Conservation (phyloP, 441 rosid species). For the Gossypium schwendimanii region DNA sequence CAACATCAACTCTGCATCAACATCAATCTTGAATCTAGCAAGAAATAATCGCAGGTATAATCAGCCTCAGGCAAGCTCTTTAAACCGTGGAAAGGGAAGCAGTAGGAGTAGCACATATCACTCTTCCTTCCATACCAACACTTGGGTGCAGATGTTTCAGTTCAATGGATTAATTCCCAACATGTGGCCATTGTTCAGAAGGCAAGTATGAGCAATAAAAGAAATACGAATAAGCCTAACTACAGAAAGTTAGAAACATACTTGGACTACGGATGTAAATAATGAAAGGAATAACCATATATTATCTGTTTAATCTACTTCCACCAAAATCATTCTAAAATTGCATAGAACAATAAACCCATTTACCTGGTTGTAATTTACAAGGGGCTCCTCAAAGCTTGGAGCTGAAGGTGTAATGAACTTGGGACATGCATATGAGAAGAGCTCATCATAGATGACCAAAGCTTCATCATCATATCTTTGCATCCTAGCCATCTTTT, state of each 20-base stretch:
- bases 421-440: conserved; percentile 96
- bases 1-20: neutral
- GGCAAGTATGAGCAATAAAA: neutral
- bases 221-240: neutral
- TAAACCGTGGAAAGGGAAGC: too few relatives aligned
- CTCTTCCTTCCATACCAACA: neutral
- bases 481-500: conserved; percentile 89
- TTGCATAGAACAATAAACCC: neutral
- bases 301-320: neutral
- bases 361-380: conserved; percentile 83
- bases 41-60: neutral
- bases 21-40: neutral
- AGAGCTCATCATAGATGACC: conserved; percentile 76
- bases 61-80: neutral
- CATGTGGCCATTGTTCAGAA: neutral
- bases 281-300: neutral
- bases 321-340: neutral
- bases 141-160: neutral
- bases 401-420: conserved; percentile 93
- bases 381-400: conserved; percentile 84
- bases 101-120: too few relatives aligned
- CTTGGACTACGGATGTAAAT: neutral
- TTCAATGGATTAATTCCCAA: neutral
- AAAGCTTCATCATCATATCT: conserved; percentile 88
- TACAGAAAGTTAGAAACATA: neutral